phyloP scores from a whole-genome alignment of 495 filamentous ascomycete genomes.

The Hypomontagnella submonticulosa region DNA sequence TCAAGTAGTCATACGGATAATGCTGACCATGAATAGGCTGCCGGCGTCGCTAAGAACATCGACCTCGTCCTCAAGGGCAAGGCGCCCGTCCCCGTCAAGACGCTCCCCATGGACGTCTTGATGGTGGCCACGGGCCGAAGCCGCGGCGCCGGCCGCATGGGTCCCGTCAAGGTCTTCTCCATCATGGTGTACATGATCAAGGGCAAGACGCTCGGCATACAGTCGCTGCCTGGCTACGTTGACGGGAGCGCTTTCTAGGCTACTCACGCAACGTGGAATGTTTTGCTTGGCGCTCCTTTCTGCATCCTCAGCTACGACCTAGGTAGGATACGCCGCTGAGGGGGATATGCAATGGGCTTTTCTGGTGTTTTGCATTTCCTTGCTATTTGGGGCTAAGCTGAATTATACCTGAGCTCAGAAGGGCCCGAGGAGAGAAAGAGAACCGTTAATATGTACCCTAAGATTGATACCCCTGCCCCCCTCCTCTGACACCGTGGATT shows the following conservation, averaged over 20 bases:
- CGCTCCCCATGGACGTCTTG: constrained; percentile 55
- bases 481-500: constrained; percentile 19
- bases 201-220: constrained; percentile 53
- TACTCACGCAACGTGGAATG: no score
- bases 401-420: constrained; percentile 5
- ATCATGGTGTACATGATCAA: constrained; percentile 56
- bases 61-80: constrained; percentile 51
- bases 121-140: constrained; percentile 53
- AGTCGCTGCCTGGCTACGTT: constrained; percentile 50
- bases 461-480: constrained; percentile 37
- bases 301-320: no score
- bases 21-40: constrained; percentile 41
- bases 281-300: no score
- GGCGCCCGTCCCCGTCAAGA: constrained; percentile 51
- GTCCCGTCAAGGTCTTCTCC: constrained; percentile 52
- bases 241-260: constrained; percentile 52
- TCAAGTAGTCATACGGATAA: not conserved
- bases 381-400: not conserved
- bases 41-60: constrained; percentile 59
- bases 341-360: no score
- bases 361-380: no score
- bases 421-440: constrained; percentile 25
- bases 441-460: constrained; percentile 32
- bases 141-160: constrained; percentile 54
- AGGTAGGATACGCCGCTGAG: no score